Percentiles rank a stretch among this genome's conserved stretches.
phyloP scores from a whole-genome alignment of 2,329 filamentous ascomycete genomes.

The Parafenestella ontariensis region DNA sequence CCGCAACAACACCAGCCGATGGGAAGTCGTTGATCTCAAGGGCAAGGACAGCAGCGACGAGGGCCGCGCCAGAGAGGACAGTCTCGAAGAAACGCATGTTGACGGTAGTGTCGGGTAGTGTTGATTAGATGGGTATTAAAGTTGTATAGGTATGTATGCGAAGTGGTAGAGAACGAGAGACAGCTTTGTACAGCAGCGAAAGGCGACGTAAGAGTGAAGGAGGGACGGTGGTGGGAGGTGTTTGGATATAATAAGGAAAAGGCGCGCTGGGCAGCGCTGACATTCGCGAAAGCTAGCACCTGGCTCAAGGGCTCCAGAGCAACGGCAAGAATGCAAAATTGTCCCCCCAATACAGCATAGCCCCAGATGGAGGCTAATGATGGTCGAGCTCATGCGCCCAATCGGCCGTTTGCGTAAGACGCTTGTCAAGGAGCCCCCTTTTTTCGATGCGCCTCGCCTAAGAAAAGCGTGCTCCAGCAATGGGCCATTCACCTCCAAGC shows the following conservation, averaged over 20 bases:
- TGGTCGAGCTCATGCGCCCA: constrained; percentile 25
- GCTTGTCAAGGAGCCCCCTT: constrained; percentile 24
- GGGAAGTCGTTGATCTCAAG: constrained; percentile 57
- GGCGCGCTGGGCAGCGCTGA: constrained; percentile 31
- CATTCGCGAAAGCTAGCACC: constrained; percentile 20
- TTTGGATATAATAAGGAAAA: constrained; percentile 22
- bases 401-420: constrained; percentile 27
- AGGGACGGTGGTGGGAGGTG: constrained; percentile 19
- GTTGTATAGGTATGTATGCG: constrained; percentile 19
- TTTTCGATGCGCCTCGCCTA: constrained; percentile 17
- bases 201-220: constrained; percentile 26
- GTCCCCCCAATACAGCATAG: constrained; percentile 27
- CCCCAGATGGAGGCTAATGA: constrained; percentile 29
- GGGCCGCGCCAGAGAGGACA: constrained; percentile 53
- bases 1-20: constrained; percentile 53
- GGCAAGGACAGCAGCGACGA: constrained; percentile 53
- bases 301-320: constrained; percentile 38
- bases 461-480: constrained; percentile 19
- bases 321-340: constrained; percentile 45
- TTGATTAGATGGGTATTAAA: constrained; percentile 23
- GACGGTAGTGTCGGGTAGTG: constrained; percentile 16
- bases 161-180: constrained; percentile 39
- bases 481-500: constrained; percentile 16
- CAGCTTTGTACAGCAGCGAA: constrained; percentile 24
- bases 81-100: constrained; percentile 61